Evolutionary conservation across 306 rosid species (phyloP).

Genomic region (Cicer judaicum): DNA sequence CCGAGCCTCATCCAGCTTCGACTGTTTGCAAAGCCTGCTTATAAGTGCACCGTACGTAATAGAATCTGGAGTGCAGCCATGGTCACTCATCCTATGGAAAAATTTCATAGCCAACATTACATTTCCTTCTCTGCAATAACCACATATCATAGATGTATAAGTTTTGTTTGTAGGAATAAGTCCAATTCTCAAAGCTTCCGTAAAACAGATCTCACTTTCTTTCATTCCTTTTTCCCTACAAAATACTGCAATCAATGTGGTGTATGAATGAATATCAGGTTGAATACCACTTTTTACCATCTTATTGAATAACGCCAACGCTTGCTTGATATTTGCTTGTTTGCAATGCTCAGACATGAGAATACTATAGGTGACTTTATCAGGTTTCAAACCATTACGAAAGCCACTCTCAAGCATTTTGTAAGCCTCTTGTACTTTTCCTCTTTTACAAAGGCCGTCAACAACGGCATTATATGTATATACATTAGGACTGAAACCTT

Average conservation of each 20-base stretch:
- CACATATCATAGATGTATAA: slow-evolving; percentile 87
- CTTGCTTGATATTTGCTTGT: slow-evolving; percentile 58
- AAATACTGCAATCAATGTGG: slow-evolving; percentile 74
- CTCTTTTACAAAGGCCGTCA: slow-evolving; percentile 78
- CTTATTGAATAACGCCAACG: slow-evolving; percentile 74
- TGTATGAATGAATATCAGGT: slow-evolving; percentile 78
- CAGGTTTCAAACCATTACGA: slow-evolving; percentile 56
- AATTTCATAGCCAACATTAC: slow-evolving; percentile 61
- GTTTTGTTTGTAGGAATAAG: slow-evolving; percentile 81
- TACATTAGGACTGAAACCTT: slow-evolving; percentile 76
- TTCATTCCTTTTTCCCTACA: slow-evolving; percentile 69
- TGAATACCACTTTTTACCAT: slow-evolving; percentile 78
- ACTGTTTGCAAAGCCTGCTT: slow-evolving; percentile 84
- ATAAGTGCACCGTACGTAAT: slow-evolving; percentile 77
- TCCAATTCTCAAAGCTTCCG: slow-evolving; percentile 62
- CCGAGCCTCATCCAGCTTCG: slow-evolving; percentile 73
- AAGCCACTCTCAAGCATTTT: slow-evolving; percentile 59
- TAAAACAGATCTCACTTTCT: slow-evolving; percentile 69
- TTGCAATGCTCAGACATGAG: slow-evolving; percentile 81
- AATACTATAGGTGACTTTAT: slow-evolving; percentile 73
- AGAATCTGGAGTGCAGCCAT: slow-evolving; percentile 71
- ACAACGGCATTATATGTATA: slow-evolving; percentile 77
- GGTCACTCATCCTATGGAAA: slow-evolving; percentile 71
- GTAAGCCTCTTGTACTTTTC: slow-evolving; percentile 73
- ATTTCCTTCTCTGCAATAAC: slow-evolving; percentile 73